These are phyloP conservation scores for Paxillus ammoniavirescens DNA, from an alignment of 768 basidiomycete species.

Conservation along the genomic window DNA sequence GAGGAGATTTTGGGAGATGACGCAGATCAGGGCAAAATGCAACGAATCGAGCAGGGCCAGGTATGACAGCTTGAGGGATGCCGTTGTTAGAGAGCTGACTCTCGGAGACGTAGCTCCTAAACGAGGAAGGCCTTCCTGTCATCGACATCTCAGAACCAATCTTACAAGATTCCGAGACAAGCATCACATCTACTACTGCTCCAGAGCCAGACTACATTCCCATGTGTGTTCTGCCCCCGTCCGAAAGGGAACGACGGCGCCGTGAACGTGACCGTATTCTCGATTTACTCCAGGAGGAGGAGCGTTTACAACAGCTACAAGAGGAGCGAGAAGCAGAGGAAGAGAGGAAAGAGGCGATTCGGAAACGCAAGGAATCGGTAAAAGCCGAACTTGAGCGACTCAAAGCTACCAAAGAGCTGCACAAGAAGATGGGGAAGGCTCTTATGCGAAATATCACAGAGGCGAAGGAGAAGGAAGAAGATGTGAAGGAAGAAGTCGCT, in stretches of 20 bases:
- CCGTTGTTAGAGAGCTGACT: conserved; percentile 21
- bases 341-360: conserved; percentile 44
- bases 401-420: conserved; percentile 47
- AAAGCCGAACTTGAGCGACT: conserved; percentile 39
- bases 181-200: conserved; percentile 11
- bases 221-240: conserved; percentile 42
- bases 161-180: conserved; percentile 18
- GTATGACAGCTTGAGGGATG: conserved; percentile 39
- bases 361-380: conserved; percentile 49
- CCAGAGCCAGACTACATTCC: conserved; percentile 49
- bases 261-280: conserved; percentile 64
- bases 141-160: conserved; percentile 72
- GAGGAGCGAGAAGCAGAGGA: conserved; percentile 42
- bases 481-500: conserved; percentile 22
- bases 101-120: conserved; percentile 51
- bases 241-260: conserved; percentile 49
- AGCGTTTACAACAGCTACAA: conserved; percentile 43
- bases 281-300: conserved; percentile 71
- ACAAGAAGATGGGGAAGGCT: conserved; percentile 78
- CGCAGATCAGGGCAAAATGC: conserved; percentile 34
- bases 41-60: conserved; percentile 59
- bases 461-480: conserved; percentile 37
- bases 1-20: conserved; percentile 50
- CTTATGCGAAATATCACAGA: conserved; percentile 46
- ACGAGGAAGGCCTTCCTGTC: conserved; percentile 79